Base-by-base conservation (phyloP, 805 yeast species). In the Isabelozyma rhagii region DNA sequence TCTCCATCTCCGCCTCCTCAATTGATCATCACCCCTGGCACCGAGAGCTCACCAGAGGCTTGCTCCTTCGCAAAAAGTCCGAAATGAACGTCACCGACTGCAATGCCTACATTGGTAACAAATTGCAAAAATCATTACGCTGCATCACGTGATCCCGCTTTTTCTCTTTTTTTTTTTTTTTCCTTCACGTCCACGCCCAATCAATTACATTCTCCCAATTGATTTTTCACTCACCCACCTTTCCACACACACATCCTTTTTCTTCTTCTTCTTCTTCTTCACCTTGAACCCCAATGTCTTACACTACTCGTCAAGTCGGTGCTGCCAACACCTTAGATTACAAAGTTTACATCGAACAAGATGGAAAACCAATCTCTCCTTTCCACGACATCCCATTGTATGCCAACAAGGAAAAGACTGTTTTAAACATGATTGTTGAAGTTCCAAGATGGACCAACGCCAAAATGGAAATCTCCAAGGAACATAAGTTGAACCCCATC, bases 381-480 rank as follows among this genome's bases (percentile, higher is more conserved):
- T 91, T 93, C 89, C 99, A 94, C 68, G 79, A 74, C 59, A 71
- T 74, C 48, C 79, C 79, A 47, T 81, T 94, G 69, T 92, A 85
- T 65, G 97, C 98, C 62, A 94, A 93, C 74, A 89, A 90, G 69
- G 92, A 89, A 67, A 87, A 89, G 78, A 85, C 92, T 64, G 81
- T 92, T 61, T 67, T 68, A 14, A 79, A 80, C 58, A 86, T 89
- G 88, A 80, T 94, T 62, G 97, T 94, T 55, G 99, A 94, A 76
- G 91, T 94, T 58, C 99, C 99, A 68, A 87, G 98, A 74, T 93
- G 97, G 97, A 82, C 96, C 66, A 94, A 94, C 69, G 98, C 97
- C 57, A 94, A 94, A 79, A 80, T 92, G 71, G 99, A 94, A 74
- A 91, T 92, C 72, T 82, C 87, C 70, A 92, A 91, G 77, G 96